A percentile compares a stretch with the other conserved stretches of the same genome.
phyloP scores from a whole-genome alignment of 352 stramenopile species.

The Phytophthora podocarpi region DNA sequence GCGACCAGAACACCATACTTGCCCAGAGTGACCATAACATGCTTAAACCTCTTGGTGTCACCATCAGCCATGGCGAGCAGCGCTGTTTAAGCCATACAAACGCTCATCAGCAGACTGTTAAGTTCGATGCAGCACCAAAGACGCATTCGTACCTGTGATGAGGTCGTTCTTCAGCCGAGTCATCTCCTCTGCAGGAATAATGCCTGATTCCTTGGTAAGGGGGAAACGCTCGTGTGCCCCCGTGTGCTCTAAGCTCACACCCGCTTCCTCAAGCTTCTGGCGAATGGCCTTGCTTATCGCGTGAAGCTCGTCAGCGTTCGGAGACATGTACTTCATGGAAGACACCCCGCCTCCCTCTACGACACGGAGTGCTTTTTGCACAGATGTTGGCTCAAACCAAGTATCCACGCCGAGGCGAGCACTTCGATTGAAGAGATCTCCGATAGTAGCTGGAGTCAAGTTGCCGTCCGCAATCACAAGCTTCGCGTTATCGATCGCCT shows the following conservation, averaged over 20 bases:
- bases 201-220: conserved; percentile 48
- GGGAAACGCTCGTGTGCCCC: conserved; percentile 53
- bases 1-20: conserved; percentile 74
- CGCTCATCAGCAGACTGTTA: conserved; percentile 1
- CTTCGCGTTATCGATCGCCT: conserved; percentile 51
- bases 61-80: conserved; percentile 66
- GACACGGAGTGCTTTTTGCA: conserved; percentile 78
- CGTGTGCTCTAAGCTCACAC: conserved; percentile 22
- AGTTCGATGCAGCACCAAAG: not conserved
- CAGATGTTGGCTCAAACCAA: conserved; percentile 88
- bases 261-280: conserved; percentile 17
- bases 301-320: conserved; percentile 77
- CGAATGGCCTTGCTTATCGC: conserved; percentile 72
- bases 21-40: conserved; percentile 82
- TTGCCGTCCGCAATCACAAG: conserved; percentile 85
- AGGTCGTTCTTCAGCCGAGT: conserved; percentile 67
- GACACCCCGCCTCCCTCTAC: conserved; percentile 54
- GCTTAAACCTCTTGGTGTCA: conserved; percentile 53
- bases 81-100: conserved; percentile 32
- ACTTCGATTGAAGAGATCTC: conserved; percentile 54
- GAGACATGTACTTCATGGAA: conserved; percentile 73
- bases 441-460: conserved; percentile 52
- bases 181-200: conserved; percentile 52
- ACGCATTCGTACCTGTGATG: conserved; percentile 52
- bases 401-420: conserved; percentile 46